A percentile compares a stretch with the other conserved stretches of the same genome.
phyloP scores from a whole-genome alignment of 306 rosid genomes.

The Medicago ruthenica region DNA sequence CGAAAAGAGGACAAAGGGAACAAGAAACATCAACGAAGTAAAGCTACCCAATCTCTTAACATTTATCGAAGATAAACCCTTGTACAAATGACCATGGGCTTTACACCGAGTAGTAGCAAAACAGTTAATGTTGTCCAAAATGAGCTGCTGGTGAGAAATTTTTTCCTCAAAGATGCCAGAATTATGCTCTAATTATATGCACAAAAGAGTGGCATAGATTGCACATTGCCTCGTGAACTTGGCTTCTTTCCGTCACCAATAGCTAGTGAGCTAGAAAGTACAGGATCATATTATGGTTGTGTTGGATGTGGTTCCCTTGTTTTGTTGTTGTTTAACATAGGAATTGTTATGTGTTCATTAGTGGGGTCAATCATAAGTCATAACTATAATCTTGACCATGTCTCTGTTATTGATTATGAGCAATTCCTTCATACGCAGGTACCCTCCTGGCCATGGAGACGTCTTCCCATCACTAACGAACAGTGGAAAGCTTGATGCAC shows the following conservation, averaged over 20 bases:
- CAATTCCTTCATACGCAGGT: slow-evolving; percentile 58
- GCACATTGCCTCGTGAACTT: neutral
- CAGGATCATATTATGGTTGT: neutral
- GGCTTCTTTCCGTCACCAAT: neutral
- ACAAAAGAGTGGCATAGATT: slow-evolving; percentile 1
- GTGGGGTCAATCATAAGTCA: neutral
- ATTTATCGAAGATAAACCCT: neutral
- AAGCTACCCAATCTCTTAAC: neutral
- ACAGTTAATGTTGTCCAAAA: neutral
- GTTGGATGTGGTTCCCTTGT: slow-evolving; percentile 5
- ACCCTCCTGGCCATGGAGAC: slow-evolving; percentile 99
- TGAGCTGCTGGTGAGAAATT: neutral
- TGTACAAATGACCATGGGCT: neutral
- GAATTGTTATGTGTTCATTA: slow-evolving; percentile 10
- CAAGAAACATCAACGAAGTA: slow-evolving; percentile 15
- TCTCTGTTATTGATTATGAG: slow-evolving; percentile 32
- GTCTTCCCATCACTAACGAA: slow-evolving; percentile 85
- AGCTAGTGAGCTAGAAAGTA: slow-evolving; percentile 1
- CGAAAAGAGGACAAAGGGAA: neutral
- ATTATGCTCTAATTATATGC: neutral
- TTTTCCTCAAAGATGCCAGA: neutral
- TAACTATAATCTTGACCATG: slow-evolving; percentile 14
- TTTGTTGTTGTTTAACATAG: too few species aligned
- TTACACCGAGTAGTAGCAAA: neutral
- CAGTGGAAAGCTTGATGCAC: slow-evolving; percentile 91